phyloP scores from a whole-genome alignment of 805 yeast species.

The Sungouiozyma ichnusensis region DNA sequence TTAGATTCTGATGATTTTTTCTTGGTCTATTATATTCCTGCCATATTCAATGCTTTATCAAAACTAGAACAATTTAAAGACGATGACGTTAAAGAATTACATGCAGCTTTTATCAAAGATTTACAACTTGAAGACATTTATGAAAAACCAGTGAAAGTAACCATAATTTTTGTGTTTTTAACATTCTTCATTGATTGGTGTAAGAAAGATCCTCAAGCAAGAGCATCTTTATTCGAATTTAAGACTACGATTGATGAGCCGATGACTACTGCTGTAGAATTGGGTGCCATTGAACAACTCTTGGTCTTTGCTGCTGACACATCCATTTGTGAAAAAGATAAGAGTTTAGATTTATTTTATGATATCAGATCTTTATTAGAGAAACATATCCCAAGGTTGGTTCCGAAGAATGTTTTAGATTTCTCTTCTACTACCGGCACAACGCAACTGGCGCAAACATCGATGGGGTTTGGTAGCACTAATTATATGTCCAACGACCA shows the following conservation, averaged over 20 bases:
- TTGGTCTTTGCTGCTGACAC: constrained; percentile 54
- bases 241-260: constrained; percentile 47
- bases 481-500: constrained; percentile 2
- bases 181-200: constrained; percentile 61
- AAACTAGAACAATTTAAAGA: constrained; percentile 30
- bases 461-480: background rate
- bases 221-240: constrained; percentile 42
- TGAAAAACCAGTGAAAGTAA: constrained; percentile 38
- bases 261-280: constrained; percentile 44
- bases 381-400: constrained; percentile 49
- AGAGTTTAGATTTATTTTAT: constrained; percentile 42
- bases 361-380: constrained; percentile 60
- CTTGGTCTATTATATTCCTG: constrained; percentile 54
- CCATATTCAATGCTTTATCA: constrained; percentile 38
- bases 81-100: constrained; percentile 33
- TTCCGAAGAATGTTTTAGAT: constrained; percentile 44
- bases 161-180: constrained; percentile 41
- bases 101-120: constrained; percentile 30
- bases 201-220: constrained; percentile 33
- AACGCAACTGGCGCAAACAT: background rate
- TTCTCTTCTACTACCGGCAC: constrained; percentile 8
- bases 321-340: constrained; percentile 26
- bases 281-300: constrained; percentile 64
- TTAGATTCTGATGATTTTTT: constrained; percentile 54
- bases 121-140: constrained; percentile 31